Base-by-base conservation (phyloP, 1,284 basidiomycete genomes). In the Testicularia cyperi region DNA sequence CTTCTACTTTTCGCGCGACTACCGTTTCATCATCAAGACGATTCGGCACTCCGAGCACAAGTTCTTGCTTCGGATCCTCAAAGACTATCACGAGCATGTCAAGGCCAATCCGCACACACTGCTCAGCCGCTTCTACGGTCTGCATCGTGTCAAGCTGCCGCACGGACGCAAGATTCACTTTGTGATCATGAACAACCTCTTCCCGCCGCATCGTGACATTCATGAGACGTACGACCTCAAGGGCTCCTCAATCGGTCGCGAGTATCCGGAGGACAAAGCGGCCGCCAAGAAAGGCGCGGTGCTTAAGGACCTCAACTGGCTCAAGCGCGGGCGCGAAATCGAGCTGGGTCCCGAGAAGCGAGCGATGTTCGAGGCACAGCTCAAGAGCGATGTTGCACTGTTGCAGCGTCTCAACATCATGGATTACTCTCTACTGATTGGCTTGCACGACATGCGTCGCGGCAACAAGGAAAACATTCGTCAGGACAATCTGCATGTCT, bases 171-270 rank as follows among this genome's bases (percentile, higher is more conserved):
- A 98, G 80, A 97, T 98, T 45, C 94, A 98, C 78, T 98, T 98
- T 76, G 91, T 97, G 45, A 95, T 98, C 79, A 97, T 98, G 92
- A 98, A 98, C 82, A 98, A 98, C 77, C 83, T 98, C 32, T 97
- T 98, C 80, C 94, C 94, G 0, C 88, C 94, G 0, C 94, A 97
- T 79, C 86, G 90, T 65, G 95, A 98, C 77, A 84, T 98, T 35
- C 94, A 98, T 79, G 94, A 97, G 80, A 95, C 92, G 24, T 98
- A 89, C 77, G 94, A 98, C 77, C 81, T 98, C 61, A 98, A 98
- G 76, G 94, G 94, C 0, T 91, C 88, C 30, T 90, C 92, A 0
- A 86, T 92, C 2, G 92, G 92, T 0, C 82, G 94, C 21, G 83
- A 87, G 77, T 94, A 91, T 63, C 83, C 90, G 0, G 92, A 94